Evolutionary conservation across 2,329 filamentous ascomycete genomes (phyloP).

Genomic region (Chaetomiaceae sp.): DNA sequence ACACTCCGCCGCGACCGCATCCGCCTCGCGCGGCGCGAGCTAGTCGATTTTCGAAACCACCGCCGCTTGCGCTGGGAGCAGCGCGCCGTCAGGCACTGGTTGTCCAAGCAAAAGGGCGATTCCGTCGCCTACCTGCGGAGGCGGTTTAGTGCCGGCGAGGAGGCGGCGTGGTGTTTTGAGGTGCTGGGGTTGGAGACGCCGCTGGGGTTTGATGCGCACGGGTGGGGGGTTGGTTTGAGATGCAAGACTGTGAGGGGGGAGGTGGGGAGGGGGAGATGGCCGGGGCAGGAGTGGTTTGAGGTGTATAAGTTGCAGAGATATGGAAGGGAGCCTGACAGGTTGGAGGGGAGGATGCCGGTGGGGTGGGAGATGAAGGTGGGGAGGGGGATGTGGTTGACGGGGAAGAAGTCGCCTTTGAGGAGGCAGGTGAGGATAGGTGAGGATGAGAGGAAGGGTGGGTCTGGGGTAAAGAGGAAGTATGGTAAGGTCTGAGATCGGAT

Average conservation of each 20-base stretch:
- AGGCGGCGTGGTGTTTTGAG: not conserved
- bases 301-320: constrained; percentile 2
- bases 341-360: no score
- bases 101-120: not conserved
- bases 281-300: not conserved
- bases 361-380: not conserved
- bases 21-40: no score
- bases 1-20: no score
- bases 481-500: not conserved
- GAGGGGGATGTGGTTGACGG: not conserved
- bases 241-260: not conserved
- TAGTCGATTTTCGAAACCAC: no score
- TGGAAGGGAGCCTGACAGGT: not conserved
- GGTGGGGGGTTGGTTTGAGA: not conserved
- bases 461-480: not conserved
- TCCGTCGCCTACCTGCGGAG: no score
- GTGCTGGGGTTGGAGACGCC: not conserved
- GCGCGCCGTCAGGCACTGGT: not conserved
- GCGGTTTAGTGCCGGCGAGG: no score
- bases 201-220: not conserved
- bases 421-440: no score
- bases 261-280: not conserved
- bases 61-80: no score
- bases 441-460: not conserved
- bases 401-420: not conserved